Conservation (phyloP, 1,284 basidiomycete species). For the Thecaphora thlaspeos region DNA sequence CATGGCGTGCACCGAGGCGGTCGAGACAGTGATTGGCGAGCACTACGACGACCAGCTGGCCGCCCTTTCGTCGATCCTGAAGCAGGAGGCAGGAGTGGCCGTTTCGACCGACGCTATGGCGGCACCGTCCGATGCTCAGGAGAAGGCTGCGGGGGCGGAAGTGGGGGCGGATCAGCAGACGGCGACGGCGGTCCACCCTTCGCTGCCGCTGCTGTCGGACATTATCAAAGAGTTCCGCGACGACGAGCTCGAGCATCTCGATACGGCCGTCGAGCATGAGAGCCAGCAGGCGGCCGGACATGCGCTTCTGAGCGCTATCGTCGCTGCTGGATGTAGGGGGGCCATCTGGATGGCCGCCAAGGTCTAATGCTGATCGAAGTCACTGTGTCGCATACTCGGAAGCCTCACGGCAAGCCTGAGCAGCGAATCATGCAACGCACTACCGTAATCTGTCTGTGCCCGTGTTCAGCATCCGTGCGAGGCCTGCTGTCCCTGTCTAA, state of each 20-base stretch:
- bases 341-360: conserved; percentile 78
- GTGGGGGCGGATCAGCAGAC: conserved; percentile 6
- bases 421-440: background rate
- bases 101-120: too few species aligned
- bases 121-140: too few species aligned
- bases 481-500: too few species aligned
- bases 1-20: conserved; percentile 97
- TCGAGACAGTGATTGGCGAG: conserved; percentile 95
- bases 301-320: conserved; percentile 78
- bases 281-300: conserved; percentile 90
- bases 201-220: conserved; percentile 72
- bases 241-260: conserved; percentile 90
- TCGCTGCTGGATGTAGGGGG: conserved; percentile 81
- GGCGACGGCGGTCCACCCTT: conserved; percentile 65
- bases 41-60: conserved; percentile 78
- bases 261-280: conserved; percentile 84
- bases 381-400: too few species aligned
- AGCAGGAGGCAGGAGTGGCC: too few species aligned
- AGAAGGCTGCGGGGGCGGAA: background rate
- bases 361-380: background rate
- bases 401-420: too few species aligned
- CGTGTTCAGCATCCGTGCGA: too few species aligned
- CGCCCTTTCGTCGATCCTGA: conserved; percentile 29
- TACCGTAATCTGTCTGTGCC: background rate
- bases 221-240: conserved; percentile 85